Evolutionary conservation across 73 alveolate genomes (phyloP).

Genomic region (Blepharisma japonicum): DNA sequence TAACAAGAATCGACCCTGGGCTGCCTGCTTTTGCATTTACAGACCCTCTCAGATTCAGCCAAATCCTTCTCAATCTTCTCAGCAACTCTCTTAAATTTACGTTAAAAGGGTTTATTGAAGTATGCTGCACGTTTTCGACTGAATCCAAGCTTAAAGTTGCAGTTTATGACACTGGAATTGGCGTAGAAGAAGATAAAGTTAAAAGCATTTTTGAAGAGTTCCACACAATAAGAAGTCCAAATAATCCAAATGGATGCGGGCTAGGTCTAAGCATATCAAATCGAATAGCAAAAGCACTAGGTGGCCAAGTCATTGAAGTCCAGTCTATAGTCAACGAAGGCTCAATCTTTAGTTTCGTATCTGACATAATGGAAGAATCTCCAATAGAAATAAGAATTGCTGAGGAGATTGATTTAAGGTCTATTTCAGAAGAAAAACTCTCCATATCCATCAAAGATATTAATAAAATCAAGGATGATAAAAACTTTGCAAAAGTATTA

Average conservation of each 20-base stretch:
- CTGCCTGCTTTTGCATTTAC: slow-evolving; percentile 11
- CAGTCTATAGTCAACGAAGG: not conserved
- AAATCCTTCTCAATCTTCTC: slow-evolving; percentile 42
- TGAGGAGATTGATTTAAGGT: not conserved
- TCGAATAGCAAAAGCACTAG: not conserved
- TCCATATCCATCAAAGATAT: not conserved
- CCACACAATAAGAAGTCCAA: not conserved
- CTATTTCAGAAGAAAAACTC: not conserved
- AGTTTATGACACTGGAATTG: too few relatives aligned
- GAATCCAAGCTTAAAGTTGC: too few relatives aligned
- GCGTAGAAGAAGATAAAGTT: too few relatives aligned
- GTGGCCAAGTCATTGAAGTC: not conserved
- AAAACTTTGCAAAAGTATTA: not conserved
- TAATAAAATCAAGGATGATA: not conserved
- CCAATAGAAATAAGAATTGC: not conserved
- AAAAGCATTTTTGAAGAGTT: not conserved
- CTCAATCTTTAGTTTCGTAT: not conserved
- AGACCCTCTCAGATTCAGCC: slow-evolving; percentile 37
- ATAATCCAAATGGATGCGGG: not conserved
- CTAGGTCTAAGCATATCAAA: not conserved
- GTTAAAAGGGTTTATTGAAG: slow-evolving; percentile 32
- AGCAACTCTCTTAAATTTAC: slow-evolving; percentile 48
- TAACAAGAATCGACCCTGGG: not conserved
- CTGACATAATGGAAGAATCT: not conserved
- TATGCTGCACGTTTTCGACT: too few relatives aligned